These are phyloP conservation scores for Trifolium fragiferum DNA, from an alignment of 306 rosid genomes.

Conservation along the genomic window DNA sequence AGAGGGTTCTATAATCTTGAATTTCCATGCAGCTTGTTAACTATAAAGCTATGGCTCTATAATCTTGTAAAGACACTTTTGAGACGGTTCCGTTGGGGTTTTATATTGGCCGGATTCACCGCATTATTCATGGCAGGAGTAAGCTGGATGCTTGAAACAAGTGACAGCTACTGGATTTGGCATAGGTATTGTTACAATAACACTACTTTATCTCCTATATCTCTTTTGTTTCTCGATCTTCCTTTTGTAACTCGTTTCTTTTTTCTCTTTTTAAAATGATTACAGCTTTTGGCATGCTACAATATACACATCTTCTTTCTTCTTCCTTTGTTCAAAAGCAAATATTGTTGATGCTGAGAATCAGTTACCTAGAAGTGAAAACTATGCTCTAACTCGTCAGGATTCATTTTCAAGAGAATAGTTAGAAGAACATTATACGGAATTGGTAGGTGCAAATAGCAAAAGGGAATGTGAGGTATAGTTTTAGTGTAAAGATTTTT, in stretches of 20 bases:
- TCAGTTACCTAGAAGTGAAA: slow-evolving; percentile 40
- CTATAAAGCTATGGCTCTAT: slow-evolving; percentile 64
- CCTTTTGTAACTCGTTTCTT: slow-evolving; percentile 18
- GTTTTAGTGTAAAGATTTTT: neutral
- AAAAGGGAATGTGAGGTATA: neutral
- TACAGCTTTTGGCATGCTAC: slow-evolving; percentile 93
- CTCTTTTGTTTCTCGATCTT: slow-evolving; percentile 26
- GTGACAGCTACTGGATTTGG: slow-evolving; percentile 94
- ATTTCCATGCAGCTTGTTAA: slow-evolving; percentile 65
- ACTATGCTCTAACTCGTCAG: slow-evolving; percentile 51
- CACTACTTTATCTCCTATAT: slow-evolving; percentile 1
- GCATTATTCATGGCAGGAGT: slow-evolving; percentile 76
- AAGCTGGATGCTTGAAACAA: slow-evolving; percentile 83
- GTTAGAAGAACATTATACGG: neutral
- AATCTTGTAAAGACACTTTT: slow-evolving; percentile 59
- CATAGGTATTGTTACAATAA: slow-evolving; percentile 67
- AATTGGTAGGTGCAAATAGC: neutral
- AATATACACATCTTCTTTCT: slow-evolving; percentile 80
- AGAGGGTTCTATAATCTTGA: slow-evolving; percentile 4
- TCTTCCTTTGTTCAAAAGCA: slow-evolving; percentile 66
- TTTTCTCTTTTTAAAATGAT: slow-evolving; percentile 32
- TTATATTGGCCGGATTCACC: slow-evolving; percentile 65
- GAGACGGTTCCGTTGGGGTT: slow-evolving; percentile 79
- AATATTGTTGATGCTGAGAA: slow-evolving; percentile 37
- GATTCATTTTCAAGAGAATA: slow-evolving; percentile 44